Evolutionary conservation across 371 early-diverging fungal genomes (phyloP).

Genomic region (Paraphysoderma sedebokerense): DNA sequence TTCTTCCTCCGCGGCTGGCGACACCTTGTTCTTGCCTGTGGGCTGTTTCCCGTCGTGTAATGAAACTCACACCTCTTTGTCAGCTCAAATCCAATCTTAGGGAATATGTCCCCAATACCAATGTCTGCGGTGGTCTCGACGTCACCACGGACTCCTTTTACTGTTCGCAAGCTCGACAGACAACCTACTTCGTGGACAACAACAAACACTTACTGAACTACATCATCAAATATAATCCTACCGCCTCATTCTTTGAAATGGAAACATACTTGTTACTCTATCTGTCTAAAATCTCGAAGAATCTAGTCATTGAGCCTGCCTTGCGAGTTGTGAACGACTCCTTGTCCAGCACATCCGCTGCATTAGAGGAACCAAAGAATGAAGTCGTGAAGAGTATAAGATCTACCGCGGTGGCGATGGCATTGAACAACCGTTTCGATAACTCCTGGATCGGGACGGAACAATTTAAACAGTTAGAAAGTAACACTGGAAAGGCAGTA

Average conservation of each 20-base stretch:
- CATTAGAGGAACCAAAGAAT: slow-evolving; percentile 11
- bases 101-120: slow-evolving; percentile 18
- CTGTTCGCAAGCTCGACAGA: slow-evolving; percentile 67
- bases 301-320: slow-evolving; percentile 1
- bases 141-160: slow-evolving; percentile 85
- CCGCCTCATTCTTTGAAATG: slow-evolving; percentile 70
- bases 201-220: slow-evolving; percentile 44
- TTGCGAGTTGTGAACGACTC: neutral
- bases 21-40: neutral
- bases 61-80: slow-evolving; percentile 1
- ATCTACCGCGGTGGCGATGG: slow-evolving; percentile 68
- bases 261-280: slow-evolving; percentile 77
- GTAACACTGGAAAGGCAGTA: no score
- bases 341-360: neutral
- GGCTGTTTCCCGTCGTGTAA: neutral
- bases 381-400: slow-evolving; percentile 25
- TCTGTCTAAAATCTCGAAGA: slow-evolving; percentile 27
- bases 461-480: no score
- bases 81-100: slow-evolving; percentile 3
- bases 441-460: slow-evolving; percentile 60
- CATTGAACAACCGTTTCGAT: slow-evolving; percentile 58
- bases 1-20: neutral
- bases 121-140: slow-evolving; percentile 53
- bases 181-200: slow-evolving; percentile 57
- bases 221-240: slow-evolving; percentile 27